phyloP scores from a whole-genome alignment of 2,329 filamentous ascomycete species.

The Diaporthe destruens region DNA sequence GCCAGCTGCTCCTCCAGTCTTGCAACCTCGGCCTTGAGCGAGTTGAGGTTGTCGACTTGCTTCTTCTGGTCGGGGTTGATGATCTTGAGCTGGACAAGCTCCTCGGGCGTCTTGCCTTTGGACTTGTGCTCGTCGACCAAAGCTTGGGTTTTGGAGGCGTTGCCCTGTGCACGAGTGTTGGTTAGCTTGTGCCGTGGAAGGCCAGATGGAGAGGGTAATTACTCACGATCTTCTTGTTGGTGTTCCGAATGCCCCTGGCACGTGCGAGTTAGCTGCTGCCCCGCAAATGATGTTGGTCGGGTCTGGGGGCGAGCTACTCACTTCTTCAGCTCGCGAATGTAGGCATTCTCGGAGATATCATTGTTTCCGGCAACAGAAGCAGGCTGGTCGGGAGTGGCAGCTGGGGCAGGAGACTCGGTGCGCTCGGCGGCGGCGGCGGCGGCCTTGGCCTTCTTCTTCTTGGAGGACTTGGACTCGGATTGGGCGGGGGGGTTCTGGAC shows the following conservation, averaged over 20 bases:
- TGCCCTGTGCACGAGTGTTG: constrained; percentile 61
- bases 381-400: constrained; percentile 63
- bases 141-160: constrained; percentile 78
- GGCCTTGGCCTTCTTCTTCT: constrained; percentile 76
- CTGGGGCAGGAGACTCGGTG: constrained; percentile 68
- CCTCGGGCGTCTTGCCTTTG: constrained; percentile 77
- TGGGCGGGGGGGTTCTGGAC: constrained; percentile 73
- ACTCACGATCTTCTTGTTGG: constrained; percentile 94
- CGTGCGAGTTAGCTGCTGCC: constrained; percentile 14
- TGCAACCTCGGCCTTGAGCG: constrained; percentile 74
- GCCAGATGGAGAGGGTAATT: constrained; percentile 36
- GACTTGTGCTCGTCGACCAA: constrained; percentile 77
- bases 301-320: constrained; percentile 58
- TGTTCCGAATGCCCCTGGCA: constrained; percentile 85
- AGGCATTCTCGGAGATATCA: constrained; percentile 76
- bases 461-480: constrained; percentile 74
- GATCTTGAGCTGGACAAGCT: constrained; percentile 77
- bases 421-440: constrained; percentile 51
- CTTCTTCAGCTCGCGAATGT: constrained; percentile 93
- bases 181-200: constrained; percentile 32
- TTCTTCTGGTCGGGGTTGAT: constrained; percentile 87
- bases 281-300: not conserved
- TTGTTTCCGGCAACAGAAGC: constrained; percentile 65
- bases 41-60: constrained; percentile 81
- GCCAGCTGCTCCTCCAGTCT: constrained; percentile 80